A percentile compares a stretch with the other conserved stretches of the same genome.
Conservation (phyloP, 2,329 filamentous ascomycete genomes). For the Zymoseptoria crescenta region DNA sequence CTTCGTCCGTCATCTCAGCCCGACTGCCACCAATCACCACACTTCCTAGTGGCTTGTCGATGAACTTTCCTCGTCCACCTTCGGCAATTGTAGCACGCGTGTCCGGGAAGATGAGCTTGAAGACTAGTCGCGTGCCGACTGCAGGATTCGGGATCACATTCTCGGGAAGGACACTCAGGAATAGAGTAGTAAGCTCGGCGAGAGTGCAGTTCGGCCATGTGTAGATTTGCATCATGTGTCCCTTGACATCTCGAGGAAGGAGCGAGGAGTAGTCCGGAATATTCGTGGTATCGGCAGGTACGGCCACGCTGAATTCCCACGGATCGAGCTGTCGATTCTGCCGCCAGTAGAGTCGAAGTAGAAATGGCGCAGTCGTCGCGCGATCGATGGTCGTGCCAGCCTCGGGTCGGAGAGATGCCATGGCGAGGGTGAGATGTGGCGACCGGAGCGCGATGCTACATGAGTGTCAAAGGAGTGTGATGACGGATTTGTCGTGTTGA, state of each 20-base stretch:
- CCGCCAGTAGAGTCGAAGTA: constrained; percentile 78
- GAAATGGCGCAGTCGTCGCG: constrained; percentile 68
- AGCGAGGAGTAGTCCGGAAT: constrained; percentile 39
- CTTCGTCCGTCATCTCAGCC: constrained; percentile 26
- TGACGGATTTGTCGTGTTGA: not conserved
- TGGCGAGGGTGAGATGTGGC: not conserved
- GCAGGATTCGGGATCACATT: constrained; percentile 63
- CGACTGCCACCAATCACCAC: constrained; percentile 57
- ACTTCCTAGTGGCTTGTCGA: constrained; percentile 73
- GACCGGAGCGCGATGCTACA: not conserved
- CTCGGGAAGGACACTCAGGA: constrained; percentile 58
- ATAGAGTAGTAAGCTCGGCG: constrained; percentile 68
- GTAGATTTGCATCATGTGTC: constrained; percentile 60
- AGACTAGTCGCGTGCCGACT: constrained; percentile 76
- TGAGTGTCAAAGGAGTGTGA: not conserved
- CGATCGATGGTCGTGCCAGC: constrained; percentile 50
- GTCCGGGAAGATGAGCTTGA: constrained; percentile 79
- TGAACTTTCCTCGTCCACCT: constrained; percentile 53
- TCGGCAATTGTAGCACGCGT: constrained; percentile 42
- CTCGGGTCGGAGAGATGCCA: constrained; percentile 30
- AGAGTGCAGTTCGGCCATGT: constrained; percentile 79
- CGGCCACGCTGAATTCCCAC: constrained; percentile 56
- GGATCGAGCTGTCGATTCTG: constrained; percentile 66
- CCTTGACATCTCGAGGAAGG: constrained; percentile 46
- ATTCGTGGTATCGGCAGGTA: constrained; percentile 31